Evolutionary conservation across 139 green algal genomes (phyloP).

Genomic region (Haematococcus lacustris): DNA sequence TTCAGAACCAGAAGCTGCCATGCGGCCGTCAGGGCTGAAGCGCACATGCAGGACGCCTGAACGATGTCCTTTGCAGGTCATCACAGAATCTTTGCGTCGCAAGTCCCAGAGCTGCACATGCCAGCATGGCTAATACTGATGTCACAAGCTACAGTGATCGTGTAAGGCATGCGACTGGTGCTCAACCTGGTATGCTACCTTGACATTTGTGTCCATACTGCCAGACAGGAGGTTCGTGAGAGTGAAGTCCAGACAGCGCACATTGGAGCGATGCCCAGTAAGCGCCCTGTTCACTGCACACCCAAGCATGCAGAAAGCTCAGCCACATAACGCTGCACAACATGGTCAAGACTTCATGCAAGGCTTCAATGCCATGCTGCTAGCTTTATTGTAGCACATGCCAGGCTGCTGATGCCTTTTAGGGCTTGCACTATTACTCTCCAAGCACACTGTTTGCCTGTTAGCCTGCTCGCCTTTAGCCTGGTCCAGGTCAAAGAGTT

Average conservation of each 20-base stretch:
- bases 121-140: not conserved
- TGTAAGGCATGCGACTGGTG: not conserved
- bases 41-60: constrained; percentile 44
- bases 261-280: constrained; percentile 61
- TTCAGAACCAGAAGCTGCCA: constrained; percentile 62
- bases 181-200: constrained; percentile 21
- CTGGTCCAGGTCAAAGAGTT: too few relatives aligned
- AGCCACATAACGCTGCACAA: too few relatives aligned
- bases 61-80: constrained; percentile 71
- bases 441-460: too few relatives aligned
- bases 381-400: too few relatives aligned
- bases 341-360: too few relatives aligned
- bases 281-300: constrained; percentile 58
- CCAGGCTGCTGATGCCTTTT: too few relatives aligned
- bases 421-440: too few relatives aligned
- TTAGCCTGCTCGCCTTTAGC: too few relatives aligned
- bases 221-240: constrained; percentile 50
- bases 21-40: constrained; percentile 75
- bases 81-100: constrained; percentile 51
- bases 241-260: constrained; percentile 61
- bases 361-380: too few relatives aligned
- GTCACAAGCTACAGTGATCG: not conserved
- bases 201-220: constrained; percentile 74
- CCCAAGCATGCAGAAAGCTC: not conserved
- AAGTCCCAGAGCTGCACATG: constrained; percentile 66